Percentiles rank a stretch among this genome's conserved stretches.
Evolutionary conservation across 495 filamentous ascomycete genomes (phyloP).

Genomic region (Zalerion maritima): DNA sequence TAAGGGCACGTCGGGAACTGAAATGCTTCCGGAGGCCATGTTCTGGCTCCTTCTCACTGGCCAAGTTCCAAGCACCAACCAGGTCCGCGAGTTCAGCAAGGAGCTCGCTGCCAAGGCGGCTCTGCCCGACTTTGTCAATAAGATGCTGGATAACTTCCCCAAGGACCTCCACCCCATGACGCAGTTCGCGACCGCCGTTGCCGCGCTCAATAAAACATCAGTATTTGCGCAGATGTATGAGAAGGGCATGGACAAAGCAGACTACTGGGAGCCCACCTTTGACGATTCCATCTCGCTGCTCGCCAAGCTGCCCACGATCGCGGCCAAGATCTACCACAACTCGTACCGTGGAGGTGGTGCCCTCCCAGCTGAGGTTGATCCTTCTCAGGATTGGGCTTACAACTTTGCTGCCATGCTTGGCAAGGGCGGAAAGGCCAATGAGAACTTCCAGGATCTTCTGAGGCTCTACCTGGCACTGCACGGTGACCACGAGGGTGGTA

Average conservation of each 20-base stretch:
- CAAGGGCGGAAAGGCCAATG: slow-evolving; percentile 68
- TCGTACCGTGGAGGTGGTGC: slow-evolving; percentile 62
- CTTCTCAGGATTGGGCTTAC: slow-evolving; percentile 87
- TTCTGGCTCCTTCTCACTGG: slow-evolving; percentile 98
- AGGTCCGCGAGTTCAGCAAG: slow-evolving; percentile 67
- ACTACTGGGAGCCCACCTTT: slow-evolving; percentile 98
- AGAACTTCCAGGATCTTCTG: slow-evolving; percentile 90
- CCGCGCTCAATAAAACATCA: slow-evolving; percentile 81
- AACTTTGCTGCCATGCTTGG: slow-evolving; percentile 97
- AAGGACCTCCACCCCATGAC: slow-evolving; percentile 91
- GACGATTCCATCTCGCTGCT: slow-evolving; percentile 89
- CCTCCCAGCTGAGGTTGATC: slow-evolving; percentile 62
- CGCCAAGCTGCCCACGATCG: slow-evolving; percentile 91
- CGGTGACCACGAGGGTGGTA: slow-evolving; percentile 96
- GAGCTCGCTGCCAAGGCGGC: slow-evolving; percentile 76
- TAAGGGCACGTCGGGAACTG: slow-evolving; percentile 84
- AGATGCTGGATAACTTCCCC: slow-evolving; percentile 85
- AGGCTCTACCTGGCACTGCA: slow-evolving; percentile 90
- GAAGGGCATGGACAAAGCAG: slow-evolving; percentile 74
- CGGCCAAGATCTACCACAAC: slow-evolving; percentile 93
- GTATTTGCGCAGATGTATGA: slow-evolving; percentile 89
- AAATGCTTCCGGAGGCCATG: slow-evolving; percentile 99
- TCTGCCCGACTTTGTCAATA: slow-evolving; percentile 71
- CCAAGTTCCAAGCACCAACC: slow-evolving; percentile 66
- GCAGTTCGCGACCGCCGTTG: slow-evolving; percentile 87